Evolutionary conservation across 2,329 filamentous ascomycete species (phyloP).

Genomic region (Chalara sp.): DNA sequence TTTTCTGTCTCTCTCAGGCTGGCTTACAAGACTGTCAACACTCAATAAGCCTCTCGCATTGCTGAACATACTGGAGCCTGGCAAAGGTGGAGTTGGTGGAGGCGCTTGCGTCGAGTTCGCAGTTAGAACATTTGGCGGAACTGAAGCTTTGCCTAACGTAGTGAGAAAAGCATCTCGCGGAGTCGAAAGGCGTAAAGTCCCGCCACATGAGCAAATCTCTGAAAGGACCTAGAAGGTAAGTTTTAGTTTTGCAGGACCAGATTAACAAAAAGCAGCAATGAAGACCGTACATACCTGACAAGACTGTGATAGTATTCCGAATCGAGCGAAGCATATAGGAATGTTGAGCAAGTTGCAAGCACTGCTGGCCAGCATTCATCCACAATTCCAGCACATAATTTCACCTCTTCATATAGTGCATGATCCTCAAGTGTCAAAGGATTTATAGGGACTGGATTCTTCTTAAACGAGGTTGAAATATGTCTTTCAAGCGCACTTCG

Average conservation of each 20-base stretch:
- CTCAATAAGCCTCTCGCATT: constrained; percentile 69
- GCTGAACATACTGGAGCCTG: constrained; percentile 50
- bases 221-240: constrained; percentile 61
- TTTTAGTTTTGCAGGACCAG: background rate
- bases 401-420: constrained; percentile 62
- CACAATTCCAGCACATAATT: constrained; percentile 73
- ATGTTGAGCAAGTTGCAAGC: constrained; percentile 90
- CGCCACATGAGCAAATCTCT: constrained; percentile 91
- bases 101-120: constrained; percentile 47
- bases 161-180: constrained; percentile 93
- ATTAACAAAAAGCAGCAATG: background rate
- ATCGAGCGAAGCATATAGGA: constrained; percentile 85
- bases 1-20: constrained; percentile 52
- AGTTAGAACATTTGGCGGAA: constrained; percentile 71
- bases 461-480: constrained; percentile 55
- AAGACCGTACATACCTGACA: constrained; percentile 38
- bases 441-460: constrained; percentile 75
- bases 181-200: constrained; percentile 78
- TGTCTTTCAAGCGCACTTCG: constrained; percentile 45
- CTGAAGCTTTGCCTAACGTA: constrained; percentile 85
- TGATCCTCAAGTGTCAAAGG: constrained; percentile 72
- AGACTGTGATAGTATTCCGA: constrained; percentile 89
- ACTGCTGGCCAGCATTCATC: constrained; percentile 94
- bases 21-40: constrained; percentile 61
- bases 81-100: constrained; percentile 39